Conservation (phyloP, 2,329 filamentous ascomycete species). For the Claviceps spartinae region DNA sequence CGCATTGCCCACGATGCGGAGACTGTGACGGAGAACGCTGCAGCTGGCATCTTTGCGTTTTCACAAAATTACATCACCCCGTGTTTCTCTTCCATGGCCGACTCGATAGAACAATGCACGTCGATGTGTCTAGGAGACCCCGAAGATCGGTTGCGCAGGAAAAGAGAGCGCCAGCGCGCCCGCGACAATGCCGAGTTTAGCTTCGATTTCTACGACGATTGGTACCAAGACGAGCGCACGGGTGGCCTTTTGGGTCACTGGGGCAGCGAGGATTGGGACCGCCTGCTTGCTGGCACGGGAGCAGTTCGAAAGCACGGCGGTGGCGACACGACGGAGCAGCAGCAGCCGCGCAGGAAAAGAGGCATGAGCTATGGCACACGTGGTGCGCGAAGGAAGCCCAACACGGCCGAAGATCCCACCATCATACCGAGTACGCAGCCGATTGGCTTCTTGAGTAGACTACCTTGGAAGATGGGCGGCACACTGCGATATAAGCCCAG, state of each 20-base stretch:
- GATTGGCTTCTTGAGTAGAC: constrained; percentile 67
- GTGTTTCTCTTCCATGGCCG: constrained; percentile 55
- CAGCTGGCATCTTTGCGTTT: constrained; percentile 79
- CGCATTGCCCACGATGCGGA: constrained; percentile 85
- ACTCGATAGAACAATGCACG: constrained; percentile 59
- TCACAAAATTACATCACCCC: constrained; percentile 75
- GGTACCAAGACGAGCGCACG: constrained; percentile 50
- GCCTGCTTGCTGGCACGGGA: constrained; percentile 60
- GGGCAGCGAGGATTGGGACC: constrained; percentile 75
- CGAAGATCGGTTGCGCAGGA: constrained; percentile 59
- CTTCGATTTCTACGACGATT: constrained; percentile 98
- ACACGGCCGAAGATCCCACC: constrained; percentile 58
- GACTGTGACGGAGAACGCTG: constrained; percentile 80
- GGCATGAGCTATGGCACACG: constrained; percentile 85
- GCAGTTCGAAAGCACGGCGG: constrained; percentile 24
- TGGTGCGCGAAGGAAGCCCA: constrained; percentile 33
- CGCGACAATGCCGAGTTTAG: constrained; percentile 60
- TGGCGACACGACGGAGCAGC: constrained; percentile 40
- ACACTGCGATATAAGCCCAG: constrained; percentile 80
- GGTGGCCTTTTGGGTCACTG: constrained; percentile 56
- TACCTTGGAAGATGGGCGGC: constrained; percentile 76
- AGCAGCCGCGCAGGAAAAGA: constrained; percentile 58
- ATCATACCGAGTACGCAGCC: constrained; percentile 81
- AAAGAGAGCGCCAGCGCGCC: constrained; percentile 47
- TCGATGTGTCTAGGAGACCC: constrained; percentile 56